These are phyloP conservation scores for Allantophomopsis cytisporea DNA, from an alignment of 2,329 filamentous ascomycete genomes.

Conservation along the genomic window DNA sequence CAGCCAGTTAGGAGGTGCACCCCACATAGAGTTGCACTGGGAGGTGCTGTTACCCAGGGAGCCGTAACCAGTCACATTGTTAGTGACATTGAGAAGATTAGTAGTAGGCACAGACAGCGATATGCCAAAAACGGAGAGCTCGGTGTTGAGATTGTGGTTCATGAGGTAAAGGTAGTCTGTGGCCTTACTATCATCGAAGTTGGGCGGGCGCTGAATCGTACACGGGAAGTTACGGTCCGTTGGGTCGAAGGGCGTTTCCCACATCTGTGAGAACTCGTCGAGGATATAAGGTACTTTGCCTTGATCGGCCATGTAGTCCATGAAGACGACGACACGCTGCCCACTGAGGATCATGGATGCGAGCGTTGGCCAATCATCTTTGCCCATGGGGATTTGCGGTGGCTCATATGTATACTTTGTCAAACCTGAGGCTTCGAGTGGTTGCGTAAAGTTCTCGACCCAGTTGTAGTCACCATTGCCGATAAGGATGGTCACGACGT, in stretches of 20 bases:
- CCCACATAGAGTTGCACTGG: constrained; percentile 51
- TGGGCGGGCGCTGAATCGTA: constrained; percentile 61
- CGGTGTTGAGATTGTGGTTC: constrained; percentile 84
- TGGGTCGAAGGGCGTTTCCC: constrained; percentile 70
- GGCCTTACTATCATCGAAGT: constrained; percentile 37
- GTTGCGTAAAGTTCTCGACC: constrained; percentile 47
- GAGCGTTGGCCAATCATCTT: constrained; percentile 74
- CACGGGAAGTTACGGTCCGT: constrained; percentile 57
- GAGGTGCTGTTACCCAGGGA: constrained; percentile 50
- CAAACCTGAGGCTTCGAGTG: constrained; percentile 61
- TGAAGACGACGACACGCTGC: constrained; percentile 65
- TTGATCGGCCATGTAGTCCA: constrained; percentile 74
- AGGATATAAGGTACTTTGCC: constrained; percentile 71
- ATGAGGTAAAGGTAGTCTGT: constrained; percentile 61
- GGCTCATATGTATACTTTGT: constrained; percentile 62
- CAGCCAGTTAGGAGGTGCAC: constrained; percentile 59
- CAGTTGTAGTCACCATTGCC: constrained; percentile 69
- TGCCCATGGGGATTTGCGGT: constrained; percentile 52
- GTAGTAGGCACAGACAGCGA: constrained; percentile 60
- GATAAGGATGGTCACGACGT: constrained; percentile 77
- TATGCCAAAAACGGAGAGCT: constrained; percentile 52
- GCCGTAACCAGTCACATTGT: constrained; percentile 49
- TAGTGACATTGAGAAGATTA: constrained; percentile 57
- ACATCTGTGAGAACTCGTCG: constrained; percentile 78
- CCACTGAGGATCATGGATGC: constrained; percentile 58